A percentile compares a stretch with the other conserved stretches of the same genome.
These are phyloP conservation scores for Vitis hybrid DNA, from an alignment of 177 flowering plant genomes.

Conservation along the genomic window DNA sequence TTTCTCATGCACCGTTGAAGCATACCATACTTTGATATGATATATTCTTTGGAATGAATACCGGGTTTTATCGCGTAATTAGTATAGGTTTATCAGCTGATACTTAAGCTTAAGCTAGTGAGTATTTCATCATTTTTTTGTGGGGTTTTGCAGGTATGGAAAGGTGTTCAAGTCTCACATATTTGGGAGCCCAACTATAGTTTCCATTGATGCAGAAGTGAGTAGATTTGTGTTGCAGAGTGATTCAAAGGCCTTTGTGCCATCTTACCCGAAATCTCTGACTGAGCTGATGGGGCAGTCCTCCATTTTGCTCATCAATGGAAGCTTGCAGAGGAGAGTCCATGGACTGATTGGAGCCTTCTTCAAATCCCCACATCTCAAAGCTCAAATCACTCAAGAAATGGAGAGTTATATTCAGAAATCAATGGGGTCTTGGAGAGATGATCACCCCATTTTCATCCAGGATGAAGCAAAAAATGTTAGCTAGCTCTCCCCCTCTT, in stretches of 20 bases:
- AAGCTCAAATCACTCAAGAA: slow-evolving; percentile 76
- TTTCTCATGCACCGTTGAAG: background rate
- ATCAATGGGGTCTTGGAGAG: slow-evolving; percentile 70
- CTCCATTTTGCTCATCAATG: slow-evolving; percentile 78
- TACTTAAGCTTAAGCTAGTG: background rate
- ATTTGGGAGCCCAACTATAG: slow-evolving; percentile 75
- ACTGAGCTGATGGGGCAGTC: slow-evolving; percentile 88
- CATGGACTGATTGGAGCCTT: slow-evolving; percentile 91
- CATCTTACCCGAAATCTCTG: slow-evolving; percentile 83
- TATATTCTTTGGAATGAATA: too few relatives aligned
- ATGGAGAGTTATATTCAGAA: slow-evolving; percentile 58
- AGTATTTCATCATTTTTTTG: background rate
- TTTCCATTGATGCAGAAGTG: slow-evolving; percentile 91
- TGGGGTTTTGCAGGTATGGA: slow-evolving; percentile 65
- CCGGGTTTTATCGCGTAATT: too few relatives aligned
- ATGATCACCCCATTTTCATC: slow-evolving; percentile 58
- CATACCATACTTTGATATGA: background rate
- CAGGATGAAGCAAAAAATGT: slow-evolving; percentile 87
- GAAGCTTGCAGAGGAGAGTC: slow-evolving; percentile 75
- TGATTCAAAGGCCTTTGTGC: slow-evolving; percentile 70
- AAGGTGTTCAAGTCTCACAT: slow-evolving; percentile 95
- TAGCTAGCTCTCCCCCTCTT: slow-evolving; percentile 29
- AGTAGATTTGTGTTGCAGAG: slow-evolving; percentile 71
- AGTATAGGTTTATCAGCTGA: too few relatives aligned
- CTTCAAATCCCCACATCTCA: slow-evolving; percentile 74